These are phyloP conservation scores for Cryptococcus maquisensis DNA, from an alignment of 1,284 basidiomycete genomes.

Conservation along the genomic window DNA sequence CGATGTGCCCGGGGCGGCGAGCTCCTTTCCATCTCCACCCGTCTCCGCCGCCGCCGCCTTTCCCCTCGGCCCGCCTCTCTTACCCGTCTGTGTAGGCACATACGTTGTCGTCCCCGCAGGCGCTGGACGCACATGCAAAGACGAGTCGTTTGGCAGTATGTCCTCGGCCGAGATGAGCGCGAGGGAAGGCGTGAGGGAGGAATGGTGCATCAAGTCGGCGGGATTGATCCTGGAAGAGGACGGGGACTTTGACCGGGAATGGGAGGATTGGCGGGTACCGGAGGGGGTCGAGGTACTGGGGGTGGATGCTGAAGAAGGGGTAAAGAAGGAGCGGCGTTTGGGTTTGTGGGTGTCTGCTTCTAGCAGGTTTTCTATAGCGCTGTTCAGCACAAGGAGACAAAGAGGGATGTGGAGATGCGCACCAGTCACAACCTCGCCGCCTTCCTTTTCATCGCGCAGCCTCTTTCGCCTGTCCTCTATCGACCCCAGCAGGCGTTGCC, in stretches of 20 bases:
- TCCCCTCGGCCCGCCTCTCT: slow-evolving; percentile 39
- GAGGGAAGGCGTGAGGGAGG: slow-evolving; percentile 35
- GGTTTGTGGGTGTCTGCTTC: slow-evolving; percentile 42
- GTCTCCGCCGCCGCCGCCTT: slow-evolving; percentile 14
- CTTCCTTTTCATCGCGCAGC: slow-evolving; percentile 54
- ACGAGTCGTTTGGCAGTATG: slow-evolving; percentile 39
- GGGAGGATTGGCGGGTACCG: not conserved
- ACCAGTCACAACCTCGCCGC: slow-evolving; percentile 52
- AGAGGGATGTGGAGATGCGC: slow-evolving; percentile 15
- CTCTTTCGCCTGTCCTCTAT: slow-evolving; percentile 52
- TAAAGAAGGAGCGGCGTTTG: slow-evolving; percentile 31
- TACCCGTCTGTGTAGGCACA: slow-evolving; percentile 25
- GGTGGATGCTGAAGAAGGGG: slow-evolving; percentile 13
- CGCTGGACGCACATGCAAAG: slow-evolving; percentile 39
- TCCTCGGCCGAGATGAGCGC: slow-evolving; percentile 42
- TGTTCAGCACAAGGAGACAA: not conserved
- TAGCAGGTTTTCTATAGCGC: slow-evolving; percentile 35
- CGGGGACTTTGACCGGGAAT: slow-evolving; percentile 1
- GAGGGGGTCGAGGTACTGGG: slow-evolving; percentile 1
- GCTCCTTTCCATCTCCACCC: slow-evolving; percentile 25
- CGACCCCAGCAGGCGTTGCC: slow-evolving; percentile 49
- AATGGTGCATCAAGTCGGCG: slow-evolving; percentile 37
- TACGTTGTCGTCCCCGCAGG: slow-evolving; percentile 20
- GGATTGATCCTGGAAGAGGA: slow-evolving; percentile 24
- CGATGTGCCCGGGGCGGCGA: slow-evolving; percentile 35